Evolutionary conservation across 2,329 filamentous ascomycete genomes (phyloP).

Genomic region (Calonectria montana): DNA sequence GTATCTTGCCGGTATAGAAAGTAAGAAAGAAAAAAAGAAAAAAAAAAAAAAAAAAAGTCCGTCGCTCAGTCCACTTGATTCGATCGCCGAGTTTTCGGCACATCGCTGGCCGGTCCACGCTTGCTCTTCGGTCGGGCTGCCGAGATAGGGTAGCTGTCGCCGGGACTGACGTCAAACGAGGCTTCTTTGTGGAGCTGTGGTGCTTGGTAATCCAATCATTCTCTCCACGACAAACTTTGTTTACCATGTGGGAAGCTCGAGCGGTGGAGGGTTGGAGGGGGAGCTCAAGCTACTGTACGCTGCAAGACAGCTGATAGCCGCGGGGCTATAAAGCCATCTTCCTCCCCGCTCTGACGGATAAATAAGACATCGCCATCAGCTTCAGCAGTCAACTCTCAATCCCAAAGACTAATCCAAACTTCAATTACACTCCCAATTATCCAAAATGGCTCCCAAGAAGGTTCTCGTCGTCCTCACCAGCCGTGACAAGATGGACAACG

Average conservation of each 20-base stretch:
- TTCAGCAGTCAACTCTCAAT: not conserved
- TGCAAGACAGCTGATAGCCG: not conserved
- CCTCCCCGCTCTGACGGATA: not conserved
- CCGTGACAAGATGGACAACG: conserved; percentile 61
- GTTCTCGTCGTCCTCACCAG: conserved; percentile 80
- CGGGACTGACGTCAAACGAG: not conserved
- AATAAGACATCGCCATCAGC: not conserved
- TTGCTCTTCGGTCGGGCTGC: not conserved
- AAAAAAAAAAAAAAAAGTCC: not conserved
- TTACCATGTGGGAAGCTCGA: not conserved
- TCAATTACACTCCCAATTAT: not conserved
- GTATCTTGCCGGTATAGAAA: too few species aligned
- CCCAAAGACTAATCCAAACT: not conserved
- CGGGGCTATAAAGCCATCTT: not conserved
- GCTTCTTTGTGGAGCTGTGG: not conserved
- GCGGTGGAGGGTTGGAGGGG: not conserved
- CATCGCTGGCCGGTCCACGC: not conserved
- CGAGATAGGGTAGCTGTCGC: not conserved
- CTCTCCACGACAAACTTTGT: not conserved
- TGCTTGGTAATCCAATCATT: conserved; percentile 4
- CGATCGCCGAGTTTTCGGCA: not conserved
- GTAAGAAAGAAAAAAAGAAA: too few species aligned
- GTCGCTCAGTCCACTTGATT: not conserved
- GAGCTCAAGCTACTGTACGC: not conserved
- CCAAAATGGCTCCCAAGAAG: conserved; percentile 68